Percentiles rank a stretch among this genome's conserved stretches.
phyloP scores from a whole-genome alignment of 306 rosid genomes.

The Sophora flavescens region DNA sequence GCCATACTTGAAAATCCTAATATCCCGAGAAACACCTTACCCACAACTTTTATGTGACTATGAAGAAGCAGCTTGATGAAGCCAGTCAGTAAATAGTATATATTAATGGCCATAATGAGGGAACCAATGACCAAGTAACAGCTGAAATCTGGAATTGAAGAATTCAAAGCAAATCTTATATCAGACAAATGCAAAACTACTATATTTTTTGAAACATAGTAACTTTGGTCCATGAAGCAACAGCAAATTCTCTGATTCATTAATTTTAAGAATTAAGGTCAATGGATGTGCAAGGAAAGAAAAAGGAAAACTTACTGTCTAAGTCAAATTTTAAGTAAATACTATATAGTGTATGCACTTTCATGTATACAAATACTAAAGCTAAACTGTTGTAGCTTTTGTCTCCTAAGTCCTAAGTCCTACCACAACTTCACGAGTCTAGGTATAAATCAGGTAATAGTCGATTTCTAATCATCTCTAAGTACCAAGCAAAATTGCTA shows the following conservation, averaged over 20 bases:
- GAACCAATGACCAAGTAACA: constrained; percentile 79
- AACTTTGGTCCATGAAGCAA: constrained; percentile 3
- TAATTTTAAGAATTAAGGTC: neutral
- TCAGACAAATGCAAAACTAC: constrained; percentile 34
- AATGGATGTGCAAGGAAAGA: neutral
- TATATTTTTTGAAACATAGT: neutral
- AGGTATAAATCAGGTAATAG: constrained; percentile 33
- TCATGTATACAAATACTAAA: neutral
- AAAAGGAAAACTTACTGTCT: neutral
- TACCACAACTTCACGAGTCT: constrained; percentile 17
- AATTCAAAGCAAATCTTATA: constrained; percentile 19
- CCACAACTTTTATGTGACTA: constrained; percentile 57
- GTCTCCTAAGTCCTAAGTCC: too few species aligned
- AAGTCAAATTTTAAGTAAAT: neutral
- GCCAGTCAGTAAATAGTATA: constrained; percentile 73
- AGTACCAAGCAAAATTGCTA: neutral
- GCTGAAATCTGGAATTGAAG: constrained; percentile 65
- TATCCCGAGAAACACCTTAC: constrained; percentile 72
- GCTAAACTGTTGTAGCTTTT: too few species aligned
- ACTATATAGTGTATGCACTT: neutral
- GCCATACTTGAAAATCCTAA: constrained; percentile 84
- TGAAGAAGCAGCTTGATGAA: constrained; percentile 81
- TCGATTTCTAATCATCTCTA: constrained; percentile 10
- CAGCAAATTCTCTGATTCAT: constrained; percentile 15
- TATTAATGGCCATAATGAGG: constrained; percentile 79